phyloP scores from a whole-genome alignment of 1,284 basidiomycete species.

The Pseudozyma hubeiensis region DNA sequence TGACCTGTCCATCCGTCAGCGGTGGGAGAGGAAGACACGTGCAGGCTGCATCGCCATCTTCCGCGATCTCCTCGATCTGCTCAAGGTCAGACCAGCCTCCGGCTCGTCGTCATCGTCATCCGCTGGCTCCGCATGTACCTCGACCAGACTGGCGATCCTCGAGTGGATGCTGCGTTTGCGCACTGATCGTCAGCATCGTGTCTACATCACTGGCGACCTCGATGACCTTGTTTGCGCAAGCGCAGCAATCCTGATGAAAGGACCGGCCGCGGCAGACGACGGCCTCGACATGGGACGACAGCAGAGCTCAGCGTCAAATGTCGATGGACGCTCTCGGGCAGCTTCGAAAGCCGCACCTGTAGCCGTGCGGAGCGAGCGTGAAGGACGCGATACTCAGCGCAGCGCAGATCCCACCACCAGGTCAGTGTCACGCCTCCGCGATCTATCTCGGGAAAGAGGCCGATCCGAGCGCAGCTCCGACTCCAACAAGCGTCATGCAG shows the following conservation, averaged over 20 bases:
- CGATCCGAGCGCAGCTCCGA: conserved; percentile 34
- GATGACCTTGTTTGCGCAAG: conserved; percentile 68
- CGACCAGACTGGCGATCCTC: conserved; percentile 77
- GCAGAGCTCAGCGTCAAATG: conserved; percentile 50
- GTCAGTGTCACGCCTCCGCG: conserved; percentile 41
- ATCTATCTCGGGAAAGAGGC: conserved; percentile 45
- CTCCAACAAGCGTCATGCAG: conserved; percentile 20
- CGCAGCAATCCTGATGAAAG: conserved; percentile 36
- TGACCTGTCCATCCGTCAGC: conserved; percentile 25
- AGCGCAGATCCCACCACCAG: conserved; percentile 23
- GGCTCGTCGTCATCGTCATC: conserved; percentile 6
- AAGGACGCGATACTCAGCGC: conserved; percentile 45
- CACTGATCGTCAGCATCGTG: conserved; percentile 87
- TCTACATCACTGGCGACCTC: conserved; percentile 76
- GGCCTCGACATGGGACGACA: conserved; percentile 50
- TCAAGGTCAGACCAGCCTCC: conserved; percentile 29
- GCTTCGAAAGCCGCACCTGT: conserved; percentile 18
- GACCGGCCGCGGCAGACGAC: conserved; percentile 24
- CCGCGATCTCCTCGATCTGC: conserved; percentile 58
- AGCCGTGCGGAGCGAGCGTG: conserved; percentile 26
- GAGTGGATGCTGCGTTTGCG: conserved; percentile 90
- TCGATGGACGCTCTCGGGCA: conserved; percentile 20
- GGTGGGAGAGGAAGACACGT: conserved; percentile 54
- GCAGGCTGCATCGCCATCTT: conserved; percentile 59
- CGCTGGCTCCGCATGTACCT: conserved; percentile 20